These are phyloP conservation scores for Blastomyces emzantsi DNA, from an alignment of 2,329 filamentous ascomycete species.

Conservation along the genomic window DNA sequence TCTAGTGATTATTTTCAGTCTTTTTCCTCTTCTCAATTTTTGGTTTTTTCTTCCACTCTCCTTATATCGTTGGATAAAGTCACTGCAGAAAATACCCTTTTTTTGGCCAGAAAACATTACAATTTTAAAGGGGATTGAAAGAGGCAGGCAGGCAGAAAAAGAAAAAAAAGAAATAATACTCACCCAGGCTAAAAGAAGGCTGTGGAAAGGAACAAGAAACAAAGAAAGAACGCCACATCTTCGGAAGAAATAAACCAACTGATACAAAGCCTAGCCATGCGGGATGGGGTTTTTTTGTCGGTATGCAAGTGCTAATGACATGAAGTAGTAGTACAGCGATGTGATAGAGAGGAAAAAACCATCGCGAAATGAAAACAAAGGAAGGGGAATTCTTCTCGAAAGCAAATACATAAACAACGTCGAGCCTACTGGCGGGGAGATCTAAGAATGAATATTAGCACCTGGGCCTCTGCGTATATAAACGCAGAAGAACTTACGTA, in stretches of 20 bases:
- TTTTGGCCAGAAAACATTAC: constrained; percentile 8
- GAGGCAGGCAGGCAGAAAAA: background rate
- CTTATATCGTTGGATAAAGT: constrained; percentile 14
- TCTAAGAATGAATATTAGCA: constrained; percentile 17
- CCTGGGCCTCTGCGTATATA: background rate
- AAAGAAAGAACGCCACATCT: constrained; percentile 22
- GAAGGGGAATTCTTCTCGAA: background rate
- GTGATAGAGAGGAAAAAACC: constrained; percentile 17
- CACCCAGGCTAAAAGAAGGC: constrained; percentile 17
- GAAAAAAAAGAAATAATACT: background rate
- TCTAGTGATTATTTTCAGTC: constrained; percentile 21
- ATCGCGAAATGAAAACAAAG: constrained; percentile 8
- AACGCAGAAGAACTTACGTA: constrained; percentile 27
- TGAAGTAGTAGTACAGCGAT: constrained; percentile 33
- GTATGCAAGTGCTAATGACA: constrained; percentile 23
- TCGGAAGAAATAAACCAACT: constrained; percentile 33
- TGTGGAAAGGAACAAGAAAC: constrained; percentile 12
- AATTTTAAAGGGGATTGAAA: constrained; percentile 22
- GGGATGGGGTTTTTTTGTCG: constrained; percentile 28
- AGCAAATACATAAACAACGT: constrained; percentile 4
- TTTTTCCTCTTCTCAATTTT: constrained; percentile 17
- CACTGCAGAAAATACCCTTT: constrained; percentile 10
- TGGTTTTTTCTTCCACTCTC: constrained; percentile 5
- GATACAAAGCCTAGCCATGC: constrained; percentile 26
- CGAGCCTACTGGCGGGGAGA: constrained; percentile 34